A percentile compares a stretch with the other conserved stretches of the same genome.
phyloP scores from a whole-genome alignment of 164 flowering plant species.

The Platanus orientalis region DNA sequence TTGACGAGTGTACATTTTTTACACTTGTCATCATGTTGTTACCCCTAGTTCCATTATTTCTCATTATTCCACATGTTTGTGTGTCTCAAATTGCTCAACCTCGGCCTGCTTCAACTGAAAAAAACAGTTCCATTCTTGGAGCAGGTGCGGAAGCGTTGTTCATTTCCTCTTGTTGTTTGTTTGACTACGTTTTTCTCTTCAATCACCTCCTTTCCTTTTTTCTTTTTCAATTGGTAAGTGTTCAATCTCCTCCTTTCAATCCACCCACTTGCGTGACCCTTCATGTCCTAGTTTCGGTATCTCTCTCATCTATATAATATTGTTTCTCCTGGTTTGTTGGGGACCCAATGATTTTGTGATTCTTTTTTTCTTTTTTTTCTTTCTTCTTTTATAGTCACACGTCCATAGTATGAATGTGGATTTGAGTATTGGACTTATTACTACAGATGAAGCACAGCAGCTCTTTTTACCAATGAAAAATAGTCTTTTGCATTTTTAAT shows the following conservation, averaged over 20 bases:
- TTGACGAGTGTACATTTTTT: conserved; percentile 63
- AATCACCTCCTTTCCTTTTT: neutral
- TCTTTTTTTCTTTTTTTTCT: conserved; percentile 12
- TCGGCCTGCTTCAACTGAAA: conserved; percentile 63
- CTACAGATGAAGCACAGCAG: conserved; percentile 16
- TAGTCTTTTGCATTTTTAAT: conserved; percentile 3
- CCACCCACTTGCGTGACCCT: neutral
- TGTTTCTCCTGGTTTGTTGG: conserved; percentile 18
- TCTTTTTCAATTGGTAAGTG: neutral
- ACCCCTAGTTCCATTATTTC: conserved; percentile 14
- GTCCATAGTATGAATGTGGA: conserved; percentile 28
- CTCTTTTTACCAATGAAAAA: neutral
- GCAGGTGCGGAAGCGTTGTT: conserved; percentile 68
- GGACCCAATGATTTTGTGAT: conserved; percentile 28
- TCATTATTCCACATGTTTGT: conserved; percentile 6
- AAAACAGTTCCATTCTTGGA: conserved; percentile 24
- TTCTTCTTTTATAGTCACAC: conserved; percentile 19
- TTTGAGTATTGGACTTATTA: conserved; percentile 7
- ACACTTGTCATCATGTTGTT: conserved; percentile 41
- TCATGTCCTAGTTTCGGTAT: conserved; percentile 1
- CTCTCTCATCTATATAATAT: neutral
- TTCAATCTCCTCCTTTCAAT: neutral
- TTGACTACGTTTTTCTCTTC: conserved; percentile 5
- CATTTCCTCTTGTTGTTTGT: too few relatives aligned
- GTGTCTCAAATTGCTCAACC: conserved; percentile 50